phyloP scores from a whole-genome alignment of 805 yeast species.

The Pichia cabralensis region DNA sequence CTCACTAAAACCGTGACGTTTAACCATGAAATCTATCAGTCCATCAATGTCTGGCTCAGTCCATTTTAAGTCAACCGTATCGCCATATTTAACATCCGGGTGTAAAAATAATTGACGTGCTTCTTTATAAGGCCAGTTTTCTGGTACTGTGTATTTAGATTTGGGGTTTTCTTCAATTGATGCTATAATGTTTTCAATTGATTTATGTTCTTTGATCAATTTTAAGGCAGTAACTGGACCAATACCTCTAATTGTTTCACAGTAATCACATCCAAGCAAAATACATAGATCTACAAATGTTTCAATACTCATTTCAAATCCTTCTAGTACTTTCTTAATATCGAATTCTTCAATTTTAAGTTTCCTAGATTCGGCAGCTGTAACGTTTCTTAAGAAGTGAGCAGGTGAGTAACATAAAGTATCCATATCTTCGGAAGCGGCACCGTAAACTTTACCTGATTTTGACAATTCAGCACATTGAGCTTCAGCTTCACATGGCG shows the following conservation, averaged over 20 bases:
- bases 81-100: conserved; percentile 68
- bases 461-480: conserved; percentile 92
- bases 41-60: conserved; percentile 80
- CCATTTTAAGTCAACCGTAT: conserved; percentile 72
- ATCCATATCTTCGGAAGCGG: conserved; percentile 99
- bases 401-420: conserved; percentile 90
- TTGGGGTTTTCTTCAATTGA: conserved; percentile 45
- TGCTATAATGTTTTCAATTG: conserved; percentile 70
- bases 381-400: conserved; percentile 72
- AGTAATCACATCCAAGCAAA: conserved; percentile 91
- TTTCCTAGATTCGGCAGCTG: conserved; percentile 90
- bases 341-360: conserved; percentile 82
- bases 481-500: conserved; percentile 98
- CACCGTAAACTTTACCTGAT: conserved; percentile 88
- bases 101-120: conserved; percentile 75
- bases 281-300: conserved; percentile 90
- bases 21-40: conserved; percentile 71
- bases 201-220: conserved; percentile 74
- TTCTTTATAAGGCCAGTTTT: conserved; percentile 86
- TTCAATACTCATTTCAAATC: conserved; percentile 58
- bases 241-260: conserved; percentile 89
- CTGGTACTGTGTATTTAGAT: conserved; percentile 76
- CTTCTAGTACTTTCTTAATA: conserved; percentile 58
- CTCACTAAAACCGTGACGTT: conserved; percentile 84
- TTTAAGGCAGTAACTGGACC: conserved; percentile 95